A percentile compares a stretch with the other conserved stretches of the same genome.
Conservation (phyloP, 23 red algal genomes). For the Gracilaria gracilis region DNA sequence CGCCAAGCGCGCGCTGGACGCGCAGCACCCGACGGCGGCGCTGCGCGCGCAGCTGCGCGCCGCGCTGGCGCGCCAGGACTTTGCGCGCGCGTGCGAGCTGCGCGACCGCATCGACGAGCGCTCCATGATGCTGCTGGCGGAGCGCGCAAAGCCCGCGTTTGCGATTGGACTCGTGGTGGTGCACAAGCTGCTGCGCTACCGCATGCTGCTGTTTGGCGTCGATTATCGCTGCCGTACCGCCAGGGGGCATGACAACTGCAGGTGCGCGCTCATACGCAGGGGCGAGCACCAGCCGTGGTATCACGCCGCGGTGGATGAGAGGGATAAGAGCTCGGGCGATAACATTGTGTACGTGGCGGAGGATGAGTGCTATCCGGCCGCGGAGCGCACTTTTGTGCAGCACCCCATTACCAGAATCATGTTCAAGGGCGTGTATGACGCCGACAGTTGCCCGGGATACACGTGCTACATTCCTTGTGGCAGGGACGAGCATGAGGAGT, state of each 20-base stretch:
- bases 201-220: constrained; percentile 55
- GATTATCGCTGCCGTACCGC: constrained; percentile 23
- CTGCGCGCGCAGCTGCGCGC: not conserved
- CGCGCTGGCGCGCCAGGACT: constrained; percentile 33
- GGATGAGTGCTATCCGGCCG: constrained; percentile 40
- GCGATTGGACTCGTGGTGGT: constrained; percentile 40
- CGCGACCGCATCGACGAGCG: constrained; percentile 22
- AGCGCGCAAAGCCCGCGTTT: constrained; percentile 31
- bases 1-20: not conserved
- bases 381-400: constrained; percentile 26
- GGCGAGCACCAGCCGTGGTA: constrained; percentile 41
- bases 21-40: not conserved
- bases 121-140: constrained; percentile 5
- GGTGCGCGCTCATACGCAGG: not conserved
- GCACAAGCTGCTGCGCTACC: constrained; percentile 26
- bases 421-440: constrained; percentile 23
- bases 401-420: constrained; percentile 56
- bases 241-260: not conserved
- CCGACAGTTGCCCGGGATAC: not conserved
- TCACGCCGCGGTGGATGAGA: constrained; percentile 53
- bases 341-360: constrained; percentile 57
- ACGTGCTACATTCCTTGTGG: constrained; percentile 40
- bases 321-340: constrained; percentile 42
- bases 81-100: constrained; percentile 13
- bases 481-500: constrained; percentile 20